Percentiles rank a stretch among this genome's conserved stretches.
phyloP scores from a whole-genome alignment of 768 basidiomycete species.

The Russula dissimulans region DNA sequence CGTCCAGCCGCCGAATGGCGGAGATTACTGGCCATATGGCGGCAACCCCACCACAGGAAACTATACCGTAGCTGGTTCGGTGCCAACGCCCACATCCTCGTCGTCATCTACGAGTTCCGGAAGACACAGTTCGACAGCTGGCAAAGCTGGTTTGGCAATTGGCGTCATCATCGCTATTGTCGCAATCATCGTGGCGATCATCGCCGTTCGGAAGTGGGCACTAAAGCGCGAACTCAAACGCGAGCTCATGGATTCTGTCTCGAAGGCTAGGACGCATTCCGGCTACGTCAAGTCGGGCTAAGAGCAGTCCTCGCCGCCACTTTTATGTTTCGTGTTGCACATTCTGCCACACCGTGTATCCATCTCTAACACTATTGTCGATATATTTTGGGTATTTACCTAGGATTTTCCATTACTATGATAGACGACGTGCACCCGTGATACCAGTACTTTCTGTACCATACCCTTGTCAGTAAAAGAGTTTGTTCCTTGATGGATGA shows the following conservation, averaged over 20 bases:
- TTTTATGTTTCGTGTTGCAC: no score
- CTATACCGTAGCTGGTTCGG: constrained; percentile 19
- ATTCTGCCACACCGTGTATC: no score
- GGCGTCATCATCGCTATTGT: constrained; percentile 42
- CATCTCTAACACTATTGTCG: no score
- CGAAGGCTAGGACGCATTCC: not conserved
- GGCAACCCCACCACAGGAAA: constrained; percentile 33
- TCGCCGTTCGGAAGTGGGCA: constrained; percentile 43
- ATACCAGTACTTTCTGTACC: not conserved
- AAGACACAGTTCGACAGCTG: constrained; percentile 25
- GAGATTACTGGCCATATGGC: constrained; percentile 67
- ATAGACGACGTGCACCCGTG: no score
- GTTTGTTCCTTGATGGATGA: not conserved
- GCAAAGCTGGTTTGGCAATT: constrained; percentile 40
- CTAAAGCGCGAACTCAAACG: constrained; percentile 18
- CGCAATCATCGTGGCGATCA: constrained; percentile 32
- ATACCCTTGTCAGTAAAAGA: not conserved
- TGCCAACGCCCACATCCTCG: constrained; percentile 14
- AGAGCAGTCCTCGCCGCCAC: not conserved
- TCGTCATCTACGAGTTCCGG: constrained; percentile 5
- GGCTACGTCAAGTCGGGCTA: not conserved
- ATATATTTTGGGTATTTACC: no score
- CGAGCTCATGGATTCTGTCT: not conserved
- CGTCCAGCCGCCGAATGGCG: constrained; percentile 55
- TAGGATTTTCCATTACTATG: no score